A percentile compares a stretch with the other conserved stretches of the same genome.
These are phyloP conservation scores for Aphanomyces cochlioides DNA, from an alignment of 352 stramenopile species.

Conservation along the genomic window DNA sequence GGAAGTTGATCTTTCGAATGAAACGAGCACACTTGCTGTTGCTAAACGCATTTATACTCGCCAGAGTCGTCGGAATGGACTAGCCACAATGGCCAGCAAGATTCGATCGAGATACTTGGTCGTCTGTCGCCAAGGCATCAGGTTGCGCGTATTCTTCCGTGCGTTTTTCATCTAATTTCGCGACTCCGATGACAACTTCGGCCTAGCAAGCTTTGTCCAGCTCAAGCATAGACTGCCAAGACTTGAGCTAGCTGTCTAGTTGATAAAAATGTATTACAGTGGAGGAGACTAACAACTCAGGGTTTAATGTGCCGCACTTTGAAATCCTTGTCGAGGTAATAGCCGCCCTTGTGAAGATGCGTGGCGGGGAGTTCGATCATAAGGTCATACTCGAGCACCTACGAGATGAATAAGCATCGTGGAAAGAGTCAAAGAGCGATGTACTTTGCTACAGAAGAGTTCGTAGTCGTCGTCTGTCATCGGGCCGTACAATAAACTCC, in stretches of 20 bases:
- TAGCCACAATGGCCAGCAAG: not conserved
- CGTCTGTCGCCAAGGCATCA: not conserved
- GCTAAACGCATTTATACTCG: too few relatives aligned
- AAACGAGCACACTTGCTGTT: too few relatives aligned
- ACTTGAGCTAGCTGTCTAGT: not conserved
- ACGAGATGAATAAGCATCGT: not conserved
- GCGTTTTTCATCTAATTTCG: not conserved
- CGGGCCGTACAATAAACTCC: slow-evolving; percentile 78
- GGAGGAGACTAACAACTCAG: not conserved
- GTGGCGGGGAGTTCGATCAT: slow-evolving; percentile 68
- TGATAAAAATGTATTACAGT: slow-evolving; percentile 2
- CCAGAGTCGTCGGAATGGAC: not conserved
- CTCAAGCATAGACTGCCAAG: not conserved
- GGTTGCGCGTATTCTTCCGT: not conserved
- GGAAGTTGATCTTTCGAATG: too few relatives aligned
- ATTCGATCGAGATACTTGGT: not conserved
- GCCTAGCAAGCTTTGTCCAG: not conserved
- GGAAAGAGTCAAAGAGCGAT: not conserved
- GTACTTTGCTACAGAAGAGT: slow-evolving; percentile 67
- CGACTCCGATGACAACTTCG: not conserved
- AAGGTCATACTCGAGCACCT: slow-evolving; percentile 65
- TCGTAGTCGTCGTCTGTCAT: slow-evolving; percentile 86
- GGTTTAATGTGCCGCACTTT: slow-evolving; percentile 32
- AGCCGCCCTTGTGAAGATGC: slow-evolving; percentile 78
- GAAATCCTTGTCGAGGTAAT: slow-evolving; percentile 65